Evolutionary conservation across 1,139 yeast species (phyloP).

Genomic region (Yamadazyma sp.): DNA sequence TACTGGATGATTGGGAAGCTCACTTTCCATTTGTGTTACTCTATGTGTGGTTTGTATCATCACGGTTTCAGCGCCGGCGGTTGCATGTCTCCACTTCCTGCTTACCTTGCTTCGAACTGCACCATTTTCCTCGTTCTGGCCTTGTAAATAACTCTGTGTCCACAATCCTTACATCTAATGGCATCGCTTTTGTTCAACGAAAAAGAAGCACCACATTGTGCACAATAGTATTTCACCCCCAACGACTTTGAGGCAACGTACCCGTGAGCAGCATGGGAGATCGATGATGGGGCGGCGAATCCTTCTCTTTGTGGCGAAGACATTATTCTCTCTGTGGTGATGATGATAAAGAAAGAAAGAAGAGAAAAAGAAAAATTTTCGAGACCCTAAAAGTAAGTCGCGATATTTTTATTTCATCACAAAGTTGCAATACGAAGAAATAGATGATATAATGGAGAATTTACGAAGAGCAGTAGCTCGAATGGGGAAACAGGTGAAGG

Average conservation of each 20-base stretch:
- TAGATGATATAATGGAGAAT: constrained; percentile 11
- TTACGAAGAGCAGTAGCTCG: constrained; percentile 18
- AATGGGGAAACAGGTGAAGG: constrained; percentile 17
- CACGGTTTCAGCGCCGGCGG: no score
- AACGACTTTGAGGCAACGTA: constrained; percentile 65
- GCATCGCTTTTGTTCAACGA: constrained; percentile 92
- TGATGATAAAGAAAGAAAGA: not conserved
- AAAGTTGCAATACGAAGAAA: not conserved
- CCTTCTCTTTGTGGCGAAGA: constrained; percentile 81
- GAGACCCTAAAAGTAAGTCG: constrained; percentile 3
- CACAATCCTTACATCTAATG: constrained; percentile 97
- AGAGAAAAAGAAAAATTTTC: constrained; percentile 12
- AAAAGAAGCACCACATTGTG: constrained; percentile 91
- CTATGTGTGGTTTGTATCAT: no score
- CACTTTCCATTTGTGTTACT: no score
- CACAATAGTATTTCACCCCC: constrained; percentile 93
- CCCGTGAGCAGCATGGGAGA: constrained; percentile 63
- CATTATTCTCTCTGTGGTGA: constrained; percentile 31
- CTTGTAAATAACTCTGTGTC: constrained; percentile 95
- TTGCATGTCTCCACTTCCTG: no score
- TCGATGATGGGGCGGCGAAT: constrained; percentile 81
- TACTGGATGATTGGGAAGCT: no score
- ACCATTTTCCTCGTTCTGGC: constrained; percentile 97
- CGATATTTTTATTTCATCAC: constrained; percentile 4
- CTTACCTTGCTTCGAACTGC: constrained; percentile 51